Conservation (phyloP, 2,329 filamentous ascomycete species). For the Penicillium capsulatum region DNA sequence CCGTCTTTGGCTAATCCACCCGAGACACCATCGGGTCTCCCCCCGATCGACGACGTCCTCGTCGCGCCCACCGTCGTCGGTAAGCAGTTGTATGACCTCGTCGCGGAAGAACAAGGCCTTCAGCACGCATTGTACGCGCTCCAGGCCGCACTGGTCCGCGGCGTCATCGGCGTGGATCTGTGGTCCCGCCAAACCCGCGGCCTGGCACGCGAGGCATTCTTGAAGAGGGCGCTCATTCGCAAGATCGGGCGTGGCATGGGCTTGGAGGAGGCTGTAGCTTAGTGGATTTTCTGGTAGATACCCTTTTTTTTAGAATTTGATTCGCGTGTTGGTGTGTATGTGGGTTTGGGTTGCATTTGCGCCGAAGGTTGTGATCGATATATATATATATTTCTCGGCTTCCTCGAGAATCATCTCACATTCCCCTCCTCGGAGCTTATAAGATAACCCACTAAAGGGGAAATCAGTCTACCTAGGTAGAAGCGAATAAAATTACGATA, state of each 20-base stretch:
- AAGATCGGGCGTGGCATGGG: conserved; percentile 48
- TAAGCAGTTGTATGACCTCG: conserved; percentile 83
- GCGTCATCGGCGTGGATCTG: conserved; percentile 44
- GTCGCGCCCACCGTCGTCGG: conserved; percentile 92
- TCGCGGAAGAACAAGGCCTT: conserved; percentile 82
- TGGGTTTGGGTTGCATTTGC: no score
- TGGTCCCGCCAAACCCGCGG: conserved; percentile 47
- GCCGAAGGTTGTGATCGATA: no score
- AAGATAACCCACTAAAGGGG: no score
- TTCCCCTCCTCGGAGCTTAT: no score
- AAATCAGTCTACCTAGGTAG: no score
- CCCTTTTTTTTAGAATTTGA: no score
- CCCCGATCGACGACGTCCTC: conserved; percentile 81
- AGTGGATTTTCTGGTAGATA: conserved; percentile 9
- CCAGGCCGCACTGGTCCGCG: conserved; percentile 44
- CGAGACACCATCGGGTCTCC: conserved; percentile 45
- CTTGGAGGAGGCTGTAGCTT: conserved; percentile 27
- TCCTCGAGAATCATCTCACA: no score
- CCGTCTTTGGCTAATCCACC: conserved; percentile 30
- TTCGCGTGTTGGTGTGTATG: no score
- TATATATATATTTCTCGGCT: no score
- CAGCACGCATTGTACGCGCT: conserved; percentile 75
- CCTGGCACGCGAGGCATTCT: conserved; percentile 46
- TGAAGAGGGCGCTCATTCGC: conserved; percentile 44
- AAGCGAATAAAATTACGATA: no score